Percentiles rank a stretch among this genome's conserved stretches.
These are phyloP conservation scores for Pestalotiopsis sp. DNA, from an alignment of 2,329 filamentous ascomycete species.

Conservation along the genomic window DNA sequence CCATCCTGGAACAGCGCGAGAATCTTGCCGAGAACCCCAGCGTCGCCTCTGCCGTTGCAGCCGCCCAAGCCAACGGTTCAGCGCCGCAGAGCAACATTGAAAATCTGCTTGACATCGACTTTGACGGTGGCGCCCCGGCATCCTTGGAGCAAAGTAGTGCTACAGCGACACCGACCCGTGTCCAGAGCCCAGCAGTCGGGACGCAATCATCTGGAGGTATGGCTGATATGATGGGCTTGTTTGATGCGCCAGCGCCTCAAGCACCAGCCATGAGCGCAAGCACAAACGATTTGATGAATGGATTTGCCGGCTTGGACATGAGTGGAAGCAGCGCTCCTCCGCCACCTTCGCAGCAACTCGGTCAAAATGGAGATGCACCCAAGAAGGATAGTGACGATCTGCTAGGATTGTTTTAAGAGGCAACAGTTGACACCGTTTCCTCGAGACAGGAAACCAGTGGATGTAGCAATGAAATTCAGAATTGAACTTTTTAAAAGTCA, in stretches of 20 bases:
- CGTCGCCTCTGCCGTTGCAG: constrained; percentile 78
- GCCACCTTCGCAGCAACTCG: constrained; percentile 63
- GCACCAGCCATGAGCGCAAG: constrained; percentile 49
- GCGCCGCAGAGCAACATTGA: constrained; percentile 78
- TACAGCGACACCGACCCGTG: constrained; percentile 68
- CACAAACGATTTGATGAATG: constrained; percentile 88
- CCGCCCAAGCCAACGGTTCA: constrained; percentile 62
- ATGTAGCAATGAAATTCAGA: too few species aligned
- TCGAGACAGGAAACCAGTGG: too few species aligned
- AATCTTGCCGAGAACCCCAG: constrained; percentile 93
- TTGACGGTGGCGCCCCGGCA: constrained; percentile 91
- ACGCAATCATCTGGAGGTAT: constrained; percentile 47
- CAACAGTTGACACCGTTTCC: background rate
- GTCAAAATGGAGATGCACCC: constrained; percentile 41
- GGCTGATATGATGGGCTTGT: constrained; percentile 71
- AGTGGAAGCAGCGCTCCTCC: constrained; percentile 66
- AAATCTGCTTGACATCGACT: constrained; percentile 94
- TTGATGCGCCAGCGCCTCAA: constrained; percentile 65
- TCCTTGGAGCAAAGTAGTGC: constrained; percentile 65
- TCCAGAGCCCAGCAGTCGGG: constrained; percentile 61
- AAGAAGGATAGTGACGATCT: constrained; percentile 68
- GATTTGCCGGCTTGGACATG: constrained; percentile 82
- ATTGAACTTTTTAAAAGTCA: background rate
- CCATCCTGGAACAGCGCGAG: constrained; percentile 94
- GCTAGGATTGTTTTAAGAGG: constrained; percentile 55